Evolutionary conservation across 2,329 filamentous ascomycete species (phyloP).

Genomic region (Esteya vermicola): DNA sequence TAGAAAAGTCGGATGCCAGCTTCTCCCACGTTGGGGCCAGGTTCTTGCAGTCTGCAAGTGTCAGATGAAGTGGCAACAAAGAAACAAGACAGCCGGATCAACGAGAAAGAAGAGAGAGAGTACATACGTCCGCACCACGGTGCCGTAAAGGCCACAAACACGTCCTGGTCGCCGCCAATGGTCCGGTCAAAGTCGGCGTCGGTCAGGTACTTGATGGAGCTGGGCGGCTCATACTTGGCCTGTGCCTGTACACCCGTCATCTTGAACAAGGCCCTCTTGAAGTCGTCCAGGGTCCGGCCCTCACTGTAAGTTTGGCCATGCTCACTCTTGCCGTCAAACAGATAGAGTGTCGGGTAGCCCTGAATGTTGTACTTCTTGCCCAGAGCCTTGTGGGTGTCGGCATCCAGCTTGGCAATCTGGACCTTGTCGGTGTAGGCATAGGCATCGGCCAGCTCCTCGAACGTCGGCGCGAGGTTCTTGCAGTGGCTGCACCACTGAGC

Average conservation of each 20-base stretch:
- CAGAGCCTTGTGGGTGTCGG: constrained; percentile 72
- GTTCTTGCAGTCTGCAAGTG: constrained; percentile 73
- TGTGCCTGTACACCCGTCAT: constrained; percentile 78
- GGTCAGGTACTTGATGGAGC: constrained; percentile 64
- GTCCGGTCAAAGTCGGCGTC: constrained; percentile 64
- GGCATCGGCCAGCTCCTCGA: constrained; percentile 70
- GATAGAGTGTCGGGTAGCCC: constrained; percentile 96
- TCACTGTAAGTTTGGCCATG: constrained; percentile 74
- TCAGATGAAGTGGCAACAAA: neutral
- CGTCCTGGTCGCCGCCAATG: constrained; percentile 75
- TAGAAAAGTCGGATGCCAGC: constrained; percentile 63
- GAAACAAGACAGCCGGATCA: too few relatives aligned
- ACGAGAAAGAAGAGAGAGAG: neutral
- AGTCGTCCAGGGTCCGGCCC: constrained; percentile 74
- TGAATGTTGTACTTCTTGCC: constrained; percentile 79
- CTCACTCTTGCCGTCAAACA: constrained; percentile 89
- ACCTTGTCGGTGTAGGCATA: constrained; percentile 64
- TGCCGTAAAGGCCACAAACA: constrained; percentile 91
- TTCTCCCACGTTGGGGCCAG: constrained; percentile 85
- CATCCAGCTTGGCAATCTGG: constrained; percentile 89
- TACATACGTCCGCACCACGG: constrained; percentile 96
- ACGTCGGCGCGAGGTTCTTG: constrained; percentile 90
- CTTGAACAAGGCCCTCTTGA: constrained; percentile 66
- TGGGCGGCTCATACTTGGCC: constrained; percentile 59
- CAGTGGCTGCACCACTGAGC: constrained; percentile 98